phyloP scores from a whole-genome alignment of 2,329 filamentous ascomycete species.

The Cladobotryum mycophilum region DNA sequence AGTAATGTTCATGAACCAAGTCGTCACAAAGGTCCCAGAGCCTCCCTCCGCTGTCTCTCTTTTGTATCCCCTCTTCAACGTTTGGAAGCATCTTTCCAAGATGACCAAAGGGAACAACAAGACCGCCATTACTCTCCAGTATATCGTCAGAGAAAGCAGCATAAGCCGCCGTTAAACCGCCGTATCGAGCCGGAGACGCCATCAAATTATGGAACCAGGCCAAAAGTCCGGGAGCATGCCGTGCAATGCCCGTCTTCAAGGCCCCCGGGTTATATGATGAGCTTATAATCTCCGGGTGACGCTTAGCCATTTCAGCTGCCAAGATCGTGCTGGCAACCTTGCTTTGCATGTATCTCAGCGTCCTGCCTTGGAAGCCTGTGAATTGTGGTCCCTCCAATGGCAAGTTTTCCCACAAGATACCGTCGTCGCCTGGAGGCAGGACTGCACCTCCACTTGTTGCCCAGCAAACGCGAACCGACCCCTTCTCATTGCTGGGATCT shows the following conservation, averaged over 20 bases:
- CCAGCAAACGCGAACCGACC: not conserved
- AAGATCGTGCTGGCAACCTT: slow-evolving; percentile 3
- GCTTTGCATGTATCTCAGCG: slow-evolving; percentile 3
- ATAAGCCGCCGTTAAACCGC: slow-evolving; percentile 40
- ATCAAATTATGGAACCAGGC: slow-evolving; percentile 1
- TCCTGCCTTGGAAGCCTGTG: slow-evolving; percentile 15
- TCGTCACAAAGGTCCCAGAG: slow-evolving; percentile 3
- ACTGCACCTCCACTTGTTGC: not conserved
- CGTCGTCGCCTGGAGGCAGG: slow-evolving; percentile 21
- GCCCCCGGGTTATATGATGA: slow-evolving; percentile 4
- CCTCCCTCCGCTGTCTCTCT: not conserved
- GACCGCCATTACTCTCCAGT: not conserved
- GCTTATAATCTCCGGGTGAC: slow-evolving; percentile 14
- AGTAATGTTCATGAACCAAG: not conserved
- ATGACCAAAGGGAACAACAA: not conserved
- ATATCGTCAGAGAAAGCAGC: slow-evolving; percentile 22
- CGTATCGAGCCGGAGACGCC: slow-evolving; percentile 20
- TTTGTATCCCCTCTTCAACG: slow-evolving; percentile 1
- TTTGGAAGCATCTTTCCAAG: not conserved
- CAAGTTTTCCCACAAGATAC: slow-evolving; percentile 23
- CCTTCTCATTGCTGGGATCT: not conserved
- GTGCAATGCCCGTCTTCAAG: slow-evolving; percentile 1
- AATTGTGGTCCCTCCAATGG: not conserved
- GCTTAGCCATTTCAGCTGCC: slow-evolving; percentile 7
- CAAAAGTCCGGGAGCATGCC: not conserved